Evolutionary conservation across 2,329 filamentous ascomycete genomes (phyloP).

Genomic region (Neurospora sp.): DNA sequence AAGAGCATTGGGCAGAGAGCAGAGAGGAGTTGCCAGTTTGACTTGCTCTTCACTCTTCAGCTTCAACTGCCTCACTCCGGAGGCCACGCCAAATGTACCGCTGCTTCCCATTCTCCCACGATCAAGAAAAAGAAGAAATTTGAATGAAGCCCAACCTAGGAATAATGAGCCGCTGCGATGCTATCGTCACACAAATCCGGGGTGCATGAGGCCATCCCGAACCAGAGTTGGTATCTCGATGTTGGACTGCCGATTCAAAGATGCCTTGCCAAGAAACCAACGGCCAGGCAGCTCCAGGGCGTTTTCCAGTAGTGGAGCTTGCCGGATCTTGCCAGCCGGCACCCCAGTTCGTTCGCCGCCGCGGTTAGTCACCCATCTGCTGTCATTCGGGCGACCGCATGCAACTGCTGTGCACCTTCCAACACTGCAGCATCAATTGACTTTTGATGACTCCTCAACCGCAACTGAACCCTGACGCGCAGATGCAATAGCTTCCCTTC

Average conservation of each 20-base stretch:
- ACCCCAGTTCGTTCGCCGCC: neutral
- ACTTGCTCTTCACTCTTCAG: neutral
- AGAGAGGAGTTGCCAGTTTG: neutral
- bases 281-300: neutral
- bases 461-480: neutral
- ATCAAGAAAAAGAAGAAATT: neutral
- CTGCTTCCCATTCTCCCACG: neutral
- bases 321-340: neutral
- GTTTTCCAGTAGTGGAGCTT: neutral
- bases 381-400: neutral
- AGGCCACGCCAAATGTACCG: neutral
- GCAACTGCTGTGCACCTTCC: neutral
- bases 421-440: neutral
- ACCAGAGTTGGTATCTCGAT: neutral
- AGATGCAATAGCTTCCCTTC: neutral
- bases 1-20: neutral
- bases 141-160: neutral
- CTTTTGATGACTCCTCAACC: conserved; percentile 10
- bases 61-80: neutral
- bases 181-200: neutral
- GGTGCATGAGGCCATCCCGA: neutral
- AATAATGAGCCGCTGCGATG: neutral
- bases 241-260: neutral
- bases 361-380: neutral
- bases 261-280: neutral